A percentile compares a stretch with the other conserved stretches of the same genome.
These are phyloP conservation scores for Phytopythium aichiense DNA, from an alignment of 352 stramenopile species.

Conservation along the genomic window DNA sequence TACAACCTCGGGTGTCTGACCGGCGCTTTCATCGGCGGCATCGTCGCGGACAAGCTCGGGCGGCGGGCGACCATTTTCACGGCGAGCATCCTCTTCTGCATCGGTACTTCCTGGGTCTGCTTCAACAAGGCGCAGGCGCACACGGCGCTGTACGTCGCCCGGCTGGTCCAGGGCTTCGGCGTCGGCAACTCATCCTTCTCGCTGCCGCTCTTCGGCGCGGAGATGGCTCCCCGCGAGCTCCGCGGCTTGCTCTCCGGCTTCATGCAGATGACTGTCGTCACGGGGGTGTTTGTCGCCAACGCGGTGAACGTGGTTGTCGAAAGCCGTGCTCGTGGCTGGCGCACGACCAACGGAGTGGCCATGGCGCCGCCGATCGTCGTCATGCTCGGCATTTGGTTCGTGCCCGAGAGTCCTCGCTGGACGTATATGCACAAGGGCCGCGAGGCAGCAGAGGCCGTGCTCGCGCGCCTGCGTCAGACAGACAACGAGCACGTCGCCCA, in stretches of 20 bases:
- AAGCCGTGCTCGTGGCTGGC: conserved; percentile 22
- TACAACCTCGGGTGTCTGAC: conserved; percentile 36
- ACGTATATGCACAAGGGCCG: conserved; percentile 23
- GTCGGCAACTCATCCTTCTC: conserved; percentile 35
- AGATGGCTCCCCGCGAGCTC: conserved; percentile 33
- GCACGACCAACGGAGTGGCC: conserved; percentile 28
- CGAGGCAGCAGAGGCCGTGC: conserved; percentile 24
- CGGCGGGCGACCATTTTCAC: conserved; percentile 27
- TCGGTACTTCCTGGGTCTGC: conserved; percentile 28
- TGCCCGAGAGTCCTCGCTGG: conserved; percentile 22
- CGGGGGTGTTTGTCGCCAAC: conserved; percentile 28
- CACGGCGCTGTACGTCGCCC: conserved; percentile 23
- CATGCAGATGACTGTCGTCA: conserved; percentile 22
- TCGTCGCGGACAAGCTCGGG: conserved; percentile 21
- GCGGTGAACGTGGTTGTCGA: conserved; percentile 28
- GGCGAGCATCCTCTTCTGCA: conserved; percentile 24
- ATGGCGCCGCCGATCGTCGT: conserved; percentile 35
- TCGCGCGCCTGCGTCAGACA: conserved; percentile 28
- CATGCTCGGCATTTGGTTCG: conserved; percentile 13
- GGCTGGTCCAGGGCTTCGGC: conserved; percentile 29
- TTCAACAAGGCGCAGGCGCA: conserved; percentile 18
- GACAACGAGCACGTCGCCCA: conserved; percentile 22
- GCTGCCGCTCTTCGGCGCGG: conserved; percentile 31
- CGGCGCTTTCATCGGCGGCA: conserved; percentile 26
- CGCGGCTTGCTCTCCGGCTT: conserved; percentile 23